Conservation (phyloP, 1,284 basidiomycete species). For the Stygiomarasmius scandens region DNA sequence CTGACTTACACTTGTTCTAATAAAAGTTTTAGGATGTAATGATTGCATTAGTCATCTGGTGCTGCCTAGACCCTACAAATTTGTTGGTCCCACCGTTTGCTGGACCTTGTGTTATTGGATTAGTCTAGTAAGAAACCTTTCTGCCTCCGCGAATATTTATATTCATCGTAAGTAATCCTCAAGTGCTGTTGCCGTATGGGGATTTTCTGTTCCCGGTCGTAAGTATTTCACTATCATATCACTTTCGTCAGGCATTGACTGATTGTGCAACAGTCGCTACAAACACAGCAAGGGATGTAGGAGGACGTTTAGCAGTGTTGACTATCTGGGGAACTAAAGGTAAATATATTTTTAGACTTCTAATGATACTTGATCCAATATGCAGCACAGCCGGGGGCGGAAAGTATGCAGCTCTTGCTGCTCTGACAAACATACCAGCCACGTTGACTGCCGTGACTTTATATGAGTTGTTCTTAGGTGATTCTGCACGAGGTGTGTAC, state of each 20-base stretch:
- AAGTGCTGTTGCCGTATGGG: constrained; percentile 62
- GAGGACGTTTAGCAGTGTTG: constrained; percentile 58
- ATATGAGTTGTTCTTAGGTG: constrained; percentile 58
- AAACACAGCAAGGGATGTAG: constrained; percentile 71
- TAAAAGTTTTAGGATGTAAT: constrained; percentile 59
- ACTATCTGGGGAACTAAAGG: constrained; percentile 58
- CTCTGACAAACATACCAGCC: constrained; percentile 67
- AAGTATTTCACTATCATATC: constrained; percentile 22
- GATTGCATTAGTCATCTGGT: constrained; percentile 61
- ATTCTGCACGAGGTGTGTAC: constrained; percentile 51
- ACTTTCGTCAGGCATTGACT: background rate
- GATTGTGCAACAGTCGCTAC: constrained; percentile 47
- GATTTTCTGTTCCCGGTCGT: constrained; percentile 56
- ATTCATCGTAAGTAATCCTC: background rate
- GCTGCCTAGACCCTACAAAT: constrained; percentile 64
- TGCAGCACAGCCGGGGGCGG: constrained; percentile 50
- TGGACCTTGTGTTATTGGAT: constrained; percentile 54
- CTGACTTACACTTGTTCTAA: background rate
- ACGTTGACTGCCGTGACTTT: constrained; percentile 52
- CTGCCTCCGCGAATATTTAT: background rate
- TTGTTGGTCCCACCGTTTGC: constrained; percentile 54
- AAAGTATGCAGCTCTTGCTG: constrained; percentile 61
- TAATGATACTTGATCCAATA: background rate
- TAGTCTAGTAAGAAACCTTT: constrained; percentile 51
- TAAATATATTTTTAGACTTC: constrained; percentile 18